A percentile compares a stretch with the other conserved stretches of the same genome.
Evolutionary conservation across 805 yeast species (phyloP).

Genomic region (Ogataea chonburiensis): DNA sequence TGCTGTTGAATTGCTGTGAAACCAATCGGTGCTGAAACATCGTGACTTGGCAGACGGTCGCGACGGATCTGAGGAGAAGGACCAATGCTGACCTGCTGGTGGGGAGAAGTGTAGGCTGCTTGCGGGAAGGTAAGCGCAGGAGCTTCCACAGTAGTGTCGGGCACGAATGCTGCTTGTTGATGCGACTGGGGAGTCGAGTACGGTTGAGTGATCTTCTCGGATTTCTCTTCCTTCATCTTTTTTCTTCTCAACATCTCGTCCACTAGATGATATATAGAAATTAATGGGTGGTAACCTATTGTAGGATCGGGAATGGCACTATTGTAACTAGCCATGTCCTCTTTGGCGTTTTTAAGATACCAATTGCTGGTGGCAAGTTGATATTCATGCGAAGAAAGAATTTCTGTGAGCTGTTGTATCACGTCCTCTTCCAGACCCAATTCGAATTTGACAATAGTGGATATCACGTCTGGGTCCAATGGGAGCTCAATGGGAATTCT

Average conservation of each 20-base stretch:
- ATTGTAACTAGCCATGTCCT: constrained; percentile 24
- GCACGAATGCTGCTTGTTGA: constrained; percentile 13
- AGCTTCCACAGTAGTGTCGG: constrained; percentile 12
- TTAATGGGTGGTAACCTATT: constrained; percentile 79
- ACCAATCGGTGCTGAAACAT: constrained; percentile 14
- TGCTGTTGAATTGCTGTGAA: constrained; percentile 19
- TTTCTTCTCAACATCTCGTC: constrained; percentile 79
- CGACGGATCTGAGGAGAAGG: constrained; percentile 24
- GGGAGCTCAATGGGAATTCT: constrained; percentile 75
- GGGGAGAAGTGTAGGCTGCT: constrained; percentile 44
- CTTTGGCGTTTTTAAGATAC: constrained; percentile 45
- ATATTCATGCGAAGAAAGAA: constrained; percentile 67
- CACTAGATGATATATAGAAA: constrained; percentile 83
- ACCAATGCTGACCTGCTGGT: constrained; percentile 25
- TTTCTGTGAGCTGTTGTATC: constrained; percentile 50
- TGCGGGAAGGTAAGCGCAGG: constrained; percentile 36
- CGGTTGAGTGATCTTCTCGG: constrained; percentile 24
- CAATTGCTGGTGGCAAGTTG: constrained; percentile 60
- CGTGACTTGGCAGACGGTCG: constrained; percentile 14
- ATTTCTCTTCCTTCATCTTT: constrained; percentile 53
- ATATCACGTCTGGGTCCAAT: constrained; percentile 61
- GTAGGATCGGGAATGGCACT: constrained; percentile 67
- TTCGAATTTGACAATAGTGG: constrained; percentile 75
- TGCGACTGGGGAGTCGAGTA: constrained; percentile 17
- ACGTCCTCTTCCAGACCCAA: constrained; percentile 69